These are phyloP conservation scores for Primulina huaijiensis DNA, from an alignment of 257 asterid species.

Conservation along the genomic window DNA sequence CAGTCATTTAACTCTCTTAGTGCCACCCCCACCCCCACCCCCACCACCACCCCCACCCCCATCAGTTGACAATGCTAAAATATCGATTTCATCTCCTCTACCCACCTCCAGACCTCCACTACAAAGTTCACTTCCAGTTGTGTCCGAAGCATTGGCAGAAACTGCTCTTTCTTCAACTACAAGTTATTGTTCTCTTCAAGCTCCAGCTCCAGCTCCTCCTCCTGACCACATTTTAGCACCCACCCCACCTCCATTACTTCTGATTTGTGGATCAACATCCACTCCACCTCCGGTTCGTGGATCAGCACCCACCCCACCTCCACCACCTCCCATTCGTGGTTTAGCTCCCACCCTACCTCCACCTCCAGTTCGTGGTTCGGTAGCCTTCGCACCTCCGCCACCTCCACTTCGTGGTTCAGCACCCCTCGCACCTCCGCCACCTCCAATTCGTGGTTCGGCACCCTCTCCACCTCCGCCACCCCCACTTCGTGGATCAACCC, in stretches of 20 bases:
- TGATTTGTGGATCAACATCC: not conserved
- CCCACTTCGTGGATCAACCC: slow-evolving; percentile 8
- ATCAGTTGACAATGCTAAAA: slow-evolving; percentile 23
- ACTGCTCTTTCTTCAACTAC: slow-evolving; percentile 31
- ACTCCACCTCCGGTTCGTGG: slow-evolving; percentile 18
- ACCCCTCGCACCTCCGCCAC: slow-evolving; percentile 5
- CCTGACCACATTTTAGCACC: not conserved
- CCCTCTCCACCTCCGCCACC: slow-evolving; percentile 33
- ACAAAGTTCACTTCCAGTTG: slow-evolving; percentile 25
- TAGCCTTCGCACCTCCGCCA: not conserved
- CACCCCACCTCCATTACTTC: slow-evolving; percentile 19
- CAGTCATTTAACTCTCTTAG: slow-evolving; percentile 26
- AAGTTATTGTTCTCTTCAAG: slow-evolving; percentile 1
- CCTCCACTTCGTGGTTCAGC: slow-evolving; percentile 8
- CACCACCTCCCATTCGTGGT: not conserved
- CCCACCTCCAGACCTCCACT: slow-evolving; percentile 23
- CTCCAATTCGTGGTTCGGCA: slow-evolving; percentile 13
- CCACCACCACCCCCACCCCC: slow-evolving; percentile 24
- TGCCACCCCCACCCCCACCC: slow-evolving; percentile 31
- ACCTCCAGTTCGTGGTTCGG: slow-evolving; percentile 26
- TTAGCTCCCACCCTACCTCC: not conserved
- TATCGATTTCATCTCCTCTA: slow-evolving; percentile 38
- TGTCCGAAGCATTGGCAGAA: slow-evolving; percentile 25
- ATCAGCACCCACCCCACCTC: slow-evolving; percentile 14
- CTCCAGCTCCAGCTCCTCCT: slow-evolving; percentile 5